Conservation (phyloP, 2,329 filamentous ascomycete species). For the Botrytis tulipae region DNA sequence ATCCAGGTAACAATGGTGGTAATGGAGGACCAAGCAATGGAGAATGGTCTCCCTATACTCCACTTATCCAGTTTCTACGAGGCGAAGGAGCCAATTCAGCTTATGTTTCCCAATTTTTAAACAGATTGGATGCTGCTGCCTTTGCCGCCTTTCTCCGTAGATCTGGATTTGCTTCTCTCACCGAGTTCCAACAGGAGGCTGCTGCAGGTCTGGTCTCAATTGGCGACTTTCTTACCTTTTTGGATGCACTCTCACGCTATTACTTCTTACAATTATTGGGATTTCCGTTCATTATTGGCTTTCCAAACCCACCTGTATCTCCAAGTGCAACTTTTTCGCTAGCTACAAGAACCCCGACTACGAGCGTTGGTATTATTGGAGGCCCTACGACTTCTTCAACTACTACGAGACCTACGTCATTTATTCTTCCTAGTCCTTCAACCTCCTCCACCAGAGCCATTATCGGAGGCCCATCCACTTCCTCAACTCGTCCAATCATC, state of each 20-base stretch:
- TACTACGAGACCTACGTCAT: neutral
- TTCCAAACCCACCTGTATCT: neutral
- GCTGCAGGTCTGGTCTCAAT: neutral
- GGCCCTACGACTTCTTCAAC: neutral
- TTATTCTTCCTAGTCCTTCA: neutral
- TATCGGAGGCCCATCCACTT: neutral
- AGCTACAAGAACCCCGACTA: neutral
- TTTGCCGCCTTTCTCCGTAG: neutral
- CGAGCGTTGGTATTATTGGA: neutral
- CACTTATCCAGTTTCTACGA: neutral
- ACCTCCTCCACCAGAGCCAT: neutral
- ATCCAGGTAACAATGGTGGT: neutral
- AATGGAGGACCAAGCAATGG: neutral
- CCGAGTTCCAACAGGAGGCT: neutral
- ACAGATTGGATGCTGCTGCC: neutral
- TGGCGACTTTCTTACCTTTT: neutral
- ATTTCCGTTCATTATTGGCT: neutral
- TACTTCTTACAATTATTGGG: neutral
- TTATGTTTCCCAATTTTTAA: neutral
- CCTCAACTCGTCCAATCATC: too few relatives aligned
- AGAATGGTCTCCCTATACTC: conserved; percentile 2
- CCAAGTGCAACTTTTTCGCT: neutral
- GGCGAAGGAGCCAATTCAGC: neutral
- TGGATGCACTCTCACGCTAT: neutral
- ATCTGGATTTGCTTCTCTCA: neutral